Evolutionary conservation across 495 filamentous ascomycete genomes (phyloP).

Genomic region (Penicillium macrosclerotiorum): DNA sequence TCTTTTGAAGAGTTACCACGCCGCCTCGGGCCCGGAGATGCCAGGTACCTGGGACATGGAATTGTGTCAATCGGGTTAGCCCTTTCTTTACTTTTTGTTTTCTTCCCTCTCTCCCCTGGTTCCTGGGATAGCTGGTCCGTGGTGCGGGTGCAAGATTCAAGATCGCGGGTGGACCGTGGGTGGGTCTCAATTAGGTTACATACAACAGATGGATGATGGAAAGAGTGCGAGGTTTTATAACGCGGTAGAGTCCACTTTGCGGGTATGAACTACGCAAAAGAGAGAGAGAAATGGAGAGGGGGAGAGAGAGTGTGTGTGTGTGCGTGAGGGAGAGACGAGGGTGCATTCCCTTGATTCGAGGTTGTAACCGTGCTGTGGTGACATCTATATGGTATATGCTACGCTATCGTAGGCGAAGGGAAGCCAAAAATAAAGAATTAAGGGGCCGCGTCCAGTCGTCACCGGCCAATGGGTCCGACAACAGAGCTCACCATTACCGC

Average conservation of each 20-base stretch:
- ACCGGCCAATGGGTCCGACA: constrained; percentile 50
- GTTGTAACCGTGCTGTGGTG: neutral
- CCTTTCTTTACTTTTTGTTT: too few relatives aligned
- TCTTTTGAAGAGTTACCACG: neutral
- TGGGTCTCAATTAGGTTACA: too few relatives aligned
- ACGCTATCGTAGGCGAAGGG: too few relatives aligned
- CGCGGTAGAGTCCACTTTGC: too few relatives aligned
- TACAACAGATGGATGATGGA: too few relatives aligned
- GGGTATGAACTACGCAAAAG: too few relatives aligned
- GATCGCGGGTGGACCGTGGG: neutral
- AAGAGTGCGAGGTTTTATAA: too few relatives aligned
- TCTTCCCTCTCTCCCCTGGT: too few relatives aligned
- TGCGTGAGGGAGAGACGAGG: neutral
- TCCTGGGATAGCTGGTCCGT: constrained; percentile 13
- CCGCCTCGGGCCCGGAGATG: neutral
- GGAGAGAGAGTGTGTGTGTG: too few relatives aligned
- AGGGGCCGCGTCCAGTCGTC: too few relatives aligned
- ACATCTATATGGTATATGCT: constrained; percentile 3
- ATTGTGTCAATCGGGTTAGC: neutral
- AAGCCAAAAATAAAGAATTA: too few relatives aligned
- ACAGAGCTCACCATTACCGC: constrained; percentile 92
- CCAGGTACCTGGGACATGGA: constrained; percentile 20
- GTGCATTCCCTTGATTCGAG: neutral
- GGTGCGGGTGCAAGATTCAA: neutral
- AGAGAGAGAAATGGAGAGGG: too few relatives aligned